Evolutionary conservation across 257 asterid species (phyloP), one percentile per base, ranked within the genome.

Genomic region (Solanum dulcamara): DNA sequence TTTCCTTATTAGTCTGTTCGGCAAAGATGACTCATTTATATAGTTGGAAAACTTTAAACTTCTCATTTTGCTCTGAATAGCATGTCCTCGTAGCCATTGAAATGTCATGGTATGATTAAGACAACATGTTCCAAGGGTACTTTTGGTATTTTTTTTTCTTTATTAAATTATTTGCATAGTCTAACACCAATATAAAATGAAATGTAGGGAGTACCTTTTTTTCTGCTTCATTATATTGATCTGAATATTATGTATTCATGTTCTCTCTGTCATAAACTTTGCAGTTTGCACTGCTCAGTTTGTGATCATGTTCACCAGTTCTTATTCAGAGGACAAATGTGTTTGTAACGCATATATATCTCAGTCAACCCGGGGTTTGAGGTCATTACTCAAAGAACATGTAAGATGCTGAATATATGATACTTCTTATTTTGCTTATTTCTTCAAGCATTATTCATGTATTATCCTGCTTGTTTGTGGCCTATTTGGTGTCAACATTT

Each of bases 221-320:
- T 64, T 51, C 84, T 62, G 64, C 42, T 55, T 86, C 28, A n/a
- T 38, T 53, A 42, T 66, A 48, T 82, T 59, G 53, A 72, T 72
- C 48, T 40, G 48, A 74, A 68, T 88, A 30, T 84, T 85, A 77
- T 84, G 70, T 50, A 17, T 53, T 83, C 33, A 83, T 83, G 80
- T 71, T 60, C 79, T 83, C 80, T 79, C 83, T 75, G 46, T 81
- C 87, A 60, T 77, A 33, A 85, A 79, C 22, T 87, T 85, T 92
- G 91, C 97, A 94, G 99, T 96, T 81, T 93, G 98, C 90, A 90
- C 92, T 75, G 86, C 89, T 79, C 97, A 93, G 86, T 94, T 97
- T 92, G 95, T 97, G 75, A 98, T 94, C 87, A 89, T 97, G 99
- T 95, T 97, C 90, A 88, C 92, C 72, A 89, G 87, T 85, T 84